Evolutionary conservation across 768 basidiomycete genomes (phyloP).

Genomic region (Tulasnella sp.): DNA sequence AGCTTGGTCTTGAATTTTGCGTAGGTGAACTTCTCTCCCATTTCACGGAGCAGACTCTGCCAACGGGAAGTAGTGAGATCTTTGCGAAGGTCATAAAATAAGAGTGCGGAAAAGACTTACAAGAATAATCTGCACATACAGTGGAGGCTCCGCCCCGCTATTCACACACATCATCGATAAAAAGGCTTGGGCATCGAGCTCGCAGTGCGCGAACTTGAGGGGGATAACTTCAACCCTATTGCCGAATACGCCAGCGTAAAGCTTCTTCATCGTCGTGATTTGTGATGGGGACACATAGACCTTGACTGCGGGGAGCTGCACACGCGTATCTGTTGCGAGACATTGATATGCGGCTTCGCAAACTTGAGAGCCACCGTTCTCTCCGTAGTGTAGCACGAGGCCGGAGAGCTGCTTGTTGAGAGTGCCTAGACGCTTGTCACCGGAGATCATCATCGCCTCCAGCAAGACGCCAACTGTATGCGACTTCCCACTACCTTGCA

Average conservation of each 20-base stretch:
- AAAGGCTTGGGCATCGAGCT: constrained; percentile 9
- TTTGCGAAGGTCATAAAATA: background rate
- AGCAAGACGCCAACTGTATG: constrained; percentile 14
- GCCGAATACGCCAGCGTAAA: constrained; percentile 30
- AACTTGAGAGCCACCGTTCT: constrained; percentile 50
- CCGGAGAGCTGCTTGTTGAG: constrained; percentile 31
- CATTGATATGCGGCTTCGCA: constrained; percentile 58
- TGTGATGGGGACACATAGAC: constrained; percentile 55
- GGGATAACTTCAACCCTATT: constrained; percentile 23
- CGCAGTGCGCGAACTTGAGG: constrained; percentile 28
- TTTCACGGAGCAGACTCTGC: constrained; percentile 10
- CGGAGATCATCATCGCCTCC: constrained; percentile 6
- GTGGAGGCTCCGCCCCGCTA: constrained; percentile 46
- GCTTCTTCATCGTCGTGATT: constrained; percentile 43
- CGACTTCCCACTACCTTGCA: constrained; percentile 17
- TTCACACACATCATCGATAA: constrained; percentile 15
- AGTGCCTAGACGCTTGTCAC: constrained; percentile 3
- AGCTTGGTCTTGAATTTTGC: background rate
- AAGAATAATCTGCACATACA: constrained; percentile 59
- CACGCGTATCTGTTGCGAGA: constrained; percentile 24
- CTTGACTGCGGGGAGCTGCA: constrained; percentile 20
- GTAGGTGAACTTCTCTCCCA: constrained; percentile 14
- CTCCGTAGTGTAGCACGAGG: constrained; percentile 57
- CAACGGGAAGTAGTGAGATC: background rate
- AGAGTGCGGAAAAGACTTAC: constrained; percentile 30